Evolutionary conservation across 768 basidiomycete genomes (phyloP).

Genomic region (Amylocystis lapponica): DNA sequence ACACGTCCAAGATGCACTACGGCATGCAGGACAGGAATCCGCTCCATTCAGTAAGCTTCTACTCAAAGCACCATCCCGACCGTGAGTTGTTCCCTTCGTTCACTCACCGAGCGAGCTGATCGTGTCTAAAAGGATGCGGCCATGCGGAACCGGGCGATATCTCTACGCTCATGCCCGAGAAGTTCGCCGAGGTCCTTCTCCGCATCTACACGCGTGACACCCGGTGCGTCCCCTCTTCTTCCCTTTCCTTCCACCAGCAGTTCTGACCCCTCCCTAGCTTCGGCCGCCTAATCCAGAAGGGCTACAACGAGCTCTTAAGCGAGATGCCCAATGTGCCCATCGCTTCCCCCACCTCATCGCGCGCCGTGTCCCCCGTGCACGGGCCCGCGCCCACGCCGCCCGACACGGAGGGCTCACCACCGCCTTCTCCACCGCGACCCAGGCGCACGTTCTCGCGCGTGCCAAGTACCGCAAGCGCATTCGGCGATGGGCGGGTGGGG

Average conservation of each 20-base stretch:
- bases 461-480: constrained; percentile 6
- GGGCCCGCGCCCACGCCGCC: constrained; percentile 29
- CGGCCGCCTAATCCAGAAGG: constrained; percentile 60
- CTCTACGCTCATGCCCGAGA: constrained; percentile 56
- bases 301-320: constrained; percentile 45
- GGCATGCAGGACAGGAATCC: constrained; percentile 72
- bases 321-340: constrained; percentile 3
- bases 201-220: constrained; percentile 66
- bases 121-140: constrained; percentile 25
- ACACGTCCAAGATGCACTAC: constrained; percentile 63
- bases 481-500: not conserved
- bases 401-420: constrained; percentile 31
- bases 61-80: constrained; percentile 57
- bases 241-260: not conserved
- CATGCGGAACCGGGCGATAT: constrained; percentile 50
- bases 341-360: constrained; percentile 2
- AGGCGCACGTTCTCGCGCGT: constrained; percentile 11
- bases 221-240: constrained; percentile 22
- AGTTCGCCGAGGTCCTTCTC: constrained; percentile 66
- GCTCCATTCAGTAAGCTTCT: constrained; percentile 64
- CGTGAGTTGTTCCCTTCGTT: constrained; percentile 29
- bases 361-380: not conserved
- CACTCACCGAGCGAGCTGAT: not conserved
- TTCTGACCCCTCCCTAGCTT: constrained; percentile 29
- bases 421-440: constrained; percentile 19